Evolutionary conservation across 2,329 filamentous ascomycete species (phyloP).

Genomic region (Trichothecium sympodiale): DNA sequence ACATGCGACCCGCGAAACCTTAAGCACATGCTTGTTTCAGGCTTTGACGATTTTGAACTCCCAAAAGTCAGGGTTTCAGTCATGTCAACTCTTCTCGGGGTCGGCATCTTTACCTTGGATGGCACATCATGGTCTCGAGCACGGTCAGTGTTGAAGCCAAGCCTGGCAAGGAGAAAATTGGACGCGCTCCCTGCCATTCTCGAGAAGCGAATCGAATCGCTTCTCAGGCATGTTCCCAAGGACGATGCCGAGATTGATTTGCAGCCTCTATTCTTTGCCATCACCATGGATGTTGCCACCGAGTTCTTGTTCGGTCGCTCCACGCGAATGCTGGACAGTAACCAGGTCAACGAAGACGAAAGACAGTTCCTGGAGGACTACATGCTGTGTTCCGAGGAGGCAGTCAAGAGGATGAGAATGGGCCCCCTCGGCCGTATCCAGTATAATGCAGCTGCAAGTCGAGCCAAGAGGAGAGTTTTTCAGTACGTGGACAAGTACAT

Average conservation of each 20-base stretch:
- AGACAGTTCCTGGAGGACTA: conserved; percentile 26
- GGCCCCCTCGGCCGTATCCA: conserved; percentile 19
- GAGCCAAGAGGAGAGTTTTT: conserved; percentile 19
- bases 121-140: conserved; percentile 35
- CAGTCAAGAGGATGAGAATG: conserved; percentile 19
- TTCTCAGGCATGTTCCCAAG: conserved; percentile 22
- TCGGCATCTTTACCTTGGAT: conserved; percentile 37
- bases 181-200: conserved; percentile 14
- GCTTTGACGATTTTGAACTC: conserved; percentile 38
- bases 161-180: conserved; percentile 22
- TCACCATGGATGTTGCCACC: conserved; percentile 34
- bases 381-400: conserved; percentile 19
- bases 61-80: conserved; percentile 22
- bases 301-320: conserved; percentile 33
- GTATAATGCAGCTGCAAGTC: conserved; percentile 12
- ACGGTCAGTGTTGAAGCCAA: conserved; percentile 21
- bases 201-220: conserved; percentile 22
- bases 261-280: conserved; percentile 33
- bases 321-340: conserved; percentile 12
- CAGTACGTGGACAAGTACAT: conserved; percentile 33
- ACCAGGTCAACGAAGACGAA: conserved; percentile 6
- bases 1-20: conserved; percentile 40
- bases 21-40: conserved; percentile 40
- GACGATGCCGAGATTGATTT: conserved; percentile 23
- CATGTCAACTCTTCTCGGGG: conserved; percentile 28